Conservation (phyloP, 768 basidiomycete species). For the Gelatoporia subvermispora region DNA sequence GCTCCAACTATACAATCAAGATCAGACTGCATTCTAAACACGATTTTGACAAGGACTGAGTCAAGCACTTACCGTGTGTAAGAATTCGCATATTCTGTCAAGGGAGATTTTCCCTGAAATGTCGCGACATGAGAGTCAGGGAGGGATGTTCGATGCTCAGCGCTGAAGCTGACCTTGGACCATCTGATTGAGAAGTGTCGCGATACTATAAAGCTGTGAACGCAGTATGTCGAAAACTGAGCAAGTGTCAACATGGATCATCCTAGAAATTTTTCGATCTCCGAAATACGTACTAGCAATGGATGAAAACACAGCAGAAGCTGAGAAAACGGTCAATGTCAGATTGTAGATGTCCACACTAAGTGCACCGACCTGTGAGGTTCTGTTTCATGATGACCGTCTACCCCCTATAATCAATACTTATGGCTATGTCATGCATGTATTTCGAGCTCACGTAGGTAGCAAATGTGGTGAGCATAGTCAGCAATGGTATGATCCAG, state of each 20-base stretch:
- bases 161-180: neutral
- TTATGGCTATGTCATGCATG: neutral
- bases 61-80: conserved; percentile 25
- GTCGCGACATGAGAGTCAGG: neutral
- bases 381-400: conserved; percentile 34
- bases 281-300: conserved; percentile 9
- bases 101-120: conserved; percentile 54
- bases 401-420: conserved; percentile 2
- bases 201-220: conserved; percentile 1
- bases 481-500: conserved; percentile 52
- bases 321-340: neutral
- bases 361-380: conserved; percentile 23
- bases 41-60: neutral
- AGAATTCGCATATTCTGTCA: conserved; percentile 48
- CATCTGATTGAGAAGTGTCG: neutral
- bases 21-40: neutral
- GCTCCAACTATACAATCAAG: conserved; percentile 34
- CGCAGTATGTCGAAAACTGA: conserved; percentile 12
- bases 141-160: neutral
- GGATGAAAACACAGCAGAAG: conserved; percentile 11
- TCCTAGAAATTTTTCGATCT: no score
- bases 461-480: conserved; percentile 61
- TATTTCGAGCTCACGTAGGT: conserved; percentile 41
- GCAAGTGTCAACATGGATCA: no score
- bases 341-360: neutral